Evolutionary conservation across 78 protist species (phyloP).

Genomic region (Protostelium mycophagum): DNA sequence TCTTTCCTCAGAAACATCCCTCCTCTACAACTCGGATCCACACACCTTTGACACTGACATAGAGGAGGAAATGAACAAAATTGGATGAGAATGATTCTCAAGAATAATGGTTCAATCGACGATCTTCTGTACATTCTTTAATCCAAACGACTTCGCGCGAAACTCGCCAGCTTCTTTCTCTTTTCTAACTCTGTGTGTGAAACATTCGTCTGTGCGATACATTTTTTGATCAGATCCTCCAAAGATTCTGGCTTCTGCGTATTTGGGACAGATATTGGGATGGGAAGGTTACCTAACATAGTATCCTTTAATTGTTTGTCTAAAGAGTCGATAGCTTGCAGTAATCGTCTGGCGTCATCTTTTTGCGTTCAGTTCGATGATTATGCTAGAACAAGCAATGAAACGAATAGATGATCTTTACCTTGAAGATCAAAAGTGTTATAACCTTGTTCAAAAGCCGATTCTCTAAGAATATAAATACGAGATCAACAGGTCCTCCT

Average conservation of each 20-base stretch:
- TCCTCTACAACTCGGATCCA: too few species aligned
- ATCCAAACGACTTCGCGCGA: background rate
- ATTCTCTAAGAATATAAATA: background rate
- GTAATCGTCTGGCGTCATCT: background rate
- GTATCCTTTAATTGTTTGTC: background rate
- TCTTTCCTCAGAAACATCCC: too few species aligned
- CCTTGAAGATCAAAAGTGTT: background rate
- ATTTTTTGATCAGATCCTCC: background rate
- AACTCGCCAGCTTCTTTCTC: background rate
- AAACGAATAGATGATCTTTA: background rate
- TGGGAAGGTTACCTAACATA: background rate
- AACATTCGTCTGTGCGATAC: background rate
- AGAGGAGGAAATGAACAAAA: background rate
- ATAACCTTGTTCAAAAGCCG: background rate
- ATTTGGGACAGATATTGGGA: background rate
- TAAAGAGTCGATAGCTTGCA: background rate
- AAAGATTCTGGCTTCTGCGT: background rate
- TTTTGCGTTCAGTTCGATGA: background rate
- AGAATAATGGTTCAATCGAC: too few species aligned
- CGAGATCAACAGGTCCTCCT: background rate
- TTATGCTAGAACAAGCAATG: too few species aligned
- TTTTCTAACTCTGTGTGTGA: background rate
- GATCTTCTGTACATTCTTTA: background rate
- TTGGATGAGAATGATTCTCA: too few species aligned
- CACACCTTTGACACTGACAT: too few species aligned